Evolutionary conservation across 768 basidiomycete genomes (phyloP).

Genomic region (Pholiota conissans): DNA sequence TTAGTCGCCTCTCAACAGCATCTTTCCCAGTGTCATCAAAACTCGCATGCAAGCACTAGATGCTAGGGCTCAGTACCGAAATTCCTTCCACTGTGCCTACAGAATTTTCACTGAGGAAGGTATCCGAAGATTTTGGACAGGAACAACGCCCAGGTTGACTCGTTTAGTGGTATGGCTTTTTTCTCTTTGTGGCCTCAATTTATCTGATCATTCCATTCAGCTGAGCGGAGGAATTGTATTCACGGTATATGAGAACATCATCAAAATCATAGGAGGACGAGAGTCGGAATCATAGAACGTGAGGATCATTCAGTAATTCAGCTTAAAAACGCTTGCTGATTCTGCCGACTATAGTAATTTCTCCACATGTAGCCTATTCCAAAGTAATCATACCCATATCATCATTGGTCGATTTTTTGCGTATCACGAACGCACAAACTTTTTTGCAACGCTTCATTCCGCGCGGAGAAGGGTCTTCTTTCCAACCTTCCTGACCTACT

Average conservation of each 20-base stretch:
- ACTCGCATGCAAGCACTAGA: conserved; percentile 96
- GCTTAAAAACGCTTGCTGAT: background rate
- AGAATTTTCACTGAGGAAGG: conserved; percentile 95
- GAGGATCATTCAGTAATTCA: background rate
- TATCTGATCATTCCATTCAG: conserved; percentile 36
- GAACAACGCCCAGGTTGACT: conserved; percentile 87
- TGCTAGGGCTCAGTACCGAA: conserved; percentile 82
- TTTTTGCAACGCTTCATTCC: too few species aligned
- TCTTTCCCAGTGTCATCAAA: conserved; percentile 91
- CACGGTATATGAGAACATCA: conserved; percentile 86
- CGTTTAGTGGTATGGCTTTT: conserved; percentile 71
- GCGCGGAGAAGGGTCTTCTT: background rate
- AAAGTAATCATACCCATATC: background rate
- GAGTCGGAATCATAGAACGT: conserved; percentile 7
- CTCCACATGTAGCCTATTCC: background rate
- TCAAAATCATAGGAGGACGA: conserved; percentile 38
- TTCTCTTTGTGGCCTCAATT: background rate
- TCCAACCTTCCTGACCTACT: background rate
- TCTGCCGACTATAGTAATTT: background rate
- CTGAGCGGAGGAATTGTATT: conserved; percentile 93
- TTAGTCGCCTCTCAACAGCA: conserved; percentile 10
- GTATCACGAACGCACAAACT: too few species aligned
- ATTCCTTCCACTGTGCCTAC: conserved; percentile 95
- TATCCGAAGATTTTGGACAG: conserved; percentile 90
- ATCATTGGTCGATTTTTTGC: too few species aligned